phyloP scores from a whole-genome alignment of 148 eudicot genomes.

The Selenicereus undatus region DNA sequence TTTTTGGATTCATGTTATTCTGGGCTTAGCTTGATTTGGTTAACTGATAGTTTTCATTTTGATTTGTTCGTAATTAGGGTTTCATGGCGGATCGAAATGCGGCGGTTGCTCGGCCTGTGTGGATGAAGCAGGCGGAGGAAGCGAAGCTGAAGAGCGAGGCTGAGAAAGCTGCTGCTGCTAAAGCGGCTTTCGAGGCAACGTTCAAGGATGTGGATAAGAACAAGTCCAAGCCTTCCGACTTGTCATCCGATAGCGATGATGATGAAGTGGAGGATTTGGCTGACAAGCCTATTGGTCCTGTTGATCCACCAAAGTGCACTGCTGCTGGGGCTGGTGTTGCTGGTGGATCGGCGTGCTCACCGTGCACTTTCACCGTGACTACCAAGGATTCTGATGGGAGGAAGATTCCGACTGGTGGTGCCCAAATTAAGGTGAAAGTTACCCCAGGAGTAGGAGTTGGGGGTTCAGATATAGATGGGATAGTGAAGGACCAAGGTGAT shows the following conservation, averaged over 20 bases:
- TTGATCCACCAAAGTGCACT: conserved; percentile 78
- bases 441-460: conserved; percentile 81
- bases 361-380: conserved; percentile 57
- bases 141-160: conserved; percentile 93
- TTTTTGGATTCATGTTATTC: not conserved
- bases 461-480: conserved; percentile 77
- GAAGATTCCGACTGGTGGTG: conserved; percentile 68
- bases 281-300: conserved; percentile 71
- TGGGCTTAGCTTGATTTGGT: not conserved
- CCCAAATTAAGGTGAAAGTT: conserved; percentile 61
- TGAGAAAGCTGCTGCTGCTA: conserved; percentile 86
- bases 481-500: conserved; percentile 87
- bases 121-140: conserved; percentile 96
- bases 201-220: conserved; percentile 66
- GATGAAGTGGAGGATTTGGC: conserved; percentile 51
- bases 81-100: conserved; percentile 69
- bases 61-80: conserved; percentile 24
- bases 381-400: conserved; percentile 81
- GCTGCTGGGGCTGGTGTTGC: conserved; percentile 90
- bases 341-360: conserved; percentile 81
- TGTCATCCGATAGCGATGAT: conserved; percentile 60
- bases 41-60: not conserved
- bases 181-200: conserved; percentile 97
- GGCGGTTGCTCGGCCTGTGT: conserved; percentile 60
- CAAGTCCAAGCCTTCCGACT: conserved; percentile 32